Base-by-base conservation (phyloP, 345 rosid genomes). In the Populus tremula region DNA sequence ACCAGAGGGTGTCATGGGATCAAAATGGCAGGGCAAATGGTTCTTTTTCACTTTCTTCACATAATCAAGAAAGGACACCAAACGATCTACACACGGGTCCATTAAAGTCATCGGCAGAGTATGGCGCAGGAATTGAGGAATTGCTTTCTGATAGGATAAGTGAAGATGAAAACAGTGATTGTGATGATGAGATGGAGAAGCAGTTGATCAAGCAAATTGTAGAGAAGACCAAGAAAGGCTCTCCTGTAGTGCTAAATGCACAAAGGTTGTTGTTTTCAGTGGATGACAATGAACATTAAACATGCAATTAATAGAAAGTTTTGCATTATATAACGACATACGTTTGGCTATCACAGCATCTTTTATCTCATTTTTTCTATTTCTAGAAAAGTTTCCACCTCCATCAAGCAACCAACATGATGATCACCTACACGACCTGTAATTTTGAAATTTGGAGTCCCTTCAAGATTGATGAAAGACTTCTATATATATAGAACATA, bases 161-260 rank as follows among this genome's bases (percentile, higher is more conserved):
- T 25, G 93, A 87, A 67, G 88, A 88, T 29, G 90, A 90, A 71
- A 77, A 76, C 69, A 88, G 91, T 14, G 87, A 87, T 63, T 80
- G 75, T 23, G 89, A 87, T 69, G 91, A 78, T 71, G 96, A 91
- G 77, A 82, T 86, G 81, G 93, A 89, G 89, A 88, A 86, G 86
- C 86, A 82, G 69, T 73, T 95, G 81, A 95, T 95, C 72, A 85
- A 90, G 82, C 96, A 92, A 80, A 90, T 93, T 80, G 91, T 93
- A 70, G 97, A 95, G 88, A 89, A 89, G 83, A 89, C 91, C 71
- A 95, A 86, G 86, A 88, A 85, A 87, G 96, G 96, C 27, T 87
- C 92, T 69, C 94, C 96, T 16, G 91, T 73, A 36, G 82, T 93
- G 82, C 36, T 91, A 71, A 90, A 92, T 79, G 98, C 96, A 63